These are phyloP conservation scores for Leccinum pseudoinsigne DNA, from an alignment of 1,284 basidiomycete species.

Conservation along the genomic window DNA sequence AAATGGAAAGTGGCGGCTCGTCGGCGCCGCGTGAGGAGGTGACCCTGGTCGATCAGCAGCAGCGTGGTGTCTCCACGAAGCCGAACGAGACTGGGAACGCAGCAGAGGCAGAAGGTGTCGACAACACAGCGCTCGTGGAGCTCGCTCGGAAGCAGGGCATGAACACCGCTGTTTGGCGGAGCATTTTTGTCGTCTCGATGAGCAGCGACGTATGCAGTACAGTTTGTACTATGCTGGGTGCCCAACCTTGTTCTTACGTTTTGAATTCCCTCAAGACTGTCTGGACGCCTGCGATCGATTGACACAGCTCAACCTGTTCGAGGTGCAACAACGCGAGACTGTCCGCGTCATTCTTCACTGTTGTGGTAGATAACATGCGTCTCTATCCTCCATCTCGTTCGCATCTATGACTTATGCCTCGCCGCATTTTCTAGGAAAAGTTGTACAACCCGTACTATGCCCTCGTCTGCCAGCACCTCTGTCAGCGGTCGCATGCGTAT, in stretches of 20 bases:
- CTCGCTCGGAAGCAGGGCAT: constrained; percentile 44
- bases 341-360: no score
- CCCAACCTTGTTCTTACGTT: neutral
- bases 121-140: constrained; percentile 61
- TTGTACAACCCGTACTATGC: no score
- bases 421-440: no score
- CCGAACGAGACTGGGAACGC: constrained; percentile 3
- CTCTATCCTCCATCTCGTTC: no score
- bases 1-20: constrained; percentile 55
- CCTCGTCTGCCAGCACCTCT: no score
- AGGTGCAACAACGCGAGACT: no score
- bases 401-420: no score
- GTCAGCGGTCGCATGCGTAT: no score
- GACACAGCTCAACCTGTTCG: no score
- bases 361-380: no score
- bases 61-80: constrained; percentile 35
- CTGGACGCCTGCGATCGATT: no score
- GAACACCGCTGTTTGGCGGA: no score
- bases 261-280: constrained; percentile 45
- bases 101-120: constrained; percentile 27
- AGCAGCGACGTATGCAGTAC: constrained; percentile 75
- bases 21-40: constrained; percentile 83
- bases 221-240: neutral
- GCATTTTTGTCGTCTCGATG: constrained; percentile 66
- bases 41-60: constrained; percentile 60